A percentile compares a stretch with the other conserved stretches of the same genome.
Conservation (phyloP, 2,329 filamentous ascomycete genomes). For the Septoria linicola region DNA sequence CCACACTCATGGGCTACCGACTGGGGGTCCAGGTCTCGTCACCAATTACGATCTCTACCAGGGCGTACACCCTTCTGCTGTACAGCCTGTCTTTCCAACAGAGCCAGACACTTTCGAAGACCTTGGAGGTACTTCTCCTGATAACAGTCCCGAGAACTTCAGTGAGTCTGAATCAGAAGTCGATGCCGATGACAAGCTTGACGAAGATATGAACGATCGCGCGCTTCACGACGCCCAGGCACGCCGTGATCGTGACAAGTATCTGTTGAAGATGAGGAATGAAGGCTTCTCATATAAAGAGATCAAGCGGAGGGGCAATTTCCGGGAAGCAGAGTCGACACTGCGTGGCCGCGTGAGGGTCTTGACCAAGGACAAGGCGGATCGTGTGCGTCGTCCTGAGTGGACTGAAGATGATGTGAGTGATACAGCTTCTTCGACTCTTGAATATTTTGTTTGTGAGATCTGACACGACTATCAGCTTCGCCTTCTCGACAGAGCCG, state of each 20-base stretch:
- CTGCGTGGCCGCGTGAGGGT: constrained; percentile 66
- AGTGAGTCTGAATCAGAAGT: constrained; percentile 6
- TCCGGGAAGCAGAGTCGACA: constrained; percentile 68
- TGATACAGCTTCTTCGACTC: constrained; percentile 27
- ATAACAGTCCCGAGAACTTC: constrained; percentile 9
- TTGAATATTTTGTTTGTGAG: not conserved
- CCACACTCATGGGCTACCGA: constrained; percentile 1
- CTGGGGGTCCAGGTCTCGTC: not conserved
- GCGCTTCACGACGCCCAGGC: constrained; percentile 22
- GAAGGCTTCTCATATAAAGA: constrained; percentile 64
- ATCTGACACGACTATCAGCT: constrained; percentile 27
- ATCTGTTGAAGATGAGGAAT: constrained; percentile 54
- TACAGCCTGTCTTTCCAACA: not conserved
- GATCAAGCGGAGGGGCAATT: constrained; percentile 57
- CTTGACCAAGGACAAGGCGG: constrained; percentile 62
- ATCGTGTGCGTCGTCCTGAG: constrained; percentile 63
- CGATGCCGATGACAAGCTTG: constrained; percentile 7
- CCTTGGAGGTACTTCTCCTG: not conserved
- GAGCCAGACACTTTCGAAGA: constrained; percentile 1
- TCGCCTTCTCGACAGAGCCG: constrained; percentile 29
- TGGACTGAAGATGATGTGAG: constrained; percentile 67
- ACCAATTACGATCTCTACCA: not conserved
- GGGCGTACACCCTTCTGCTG: not conserved
- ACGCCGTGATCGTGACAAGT: constrained; percentile 31
- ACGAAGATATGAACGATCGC: constrained; percentile 19